A percentile compares a stretch with the other conserved stretches of the same genome.
These are phyloP conservation scores for Strigomonas galati DNA, from an alignment of 208 protist genomes.

Conservation along the genomic window DNA sequence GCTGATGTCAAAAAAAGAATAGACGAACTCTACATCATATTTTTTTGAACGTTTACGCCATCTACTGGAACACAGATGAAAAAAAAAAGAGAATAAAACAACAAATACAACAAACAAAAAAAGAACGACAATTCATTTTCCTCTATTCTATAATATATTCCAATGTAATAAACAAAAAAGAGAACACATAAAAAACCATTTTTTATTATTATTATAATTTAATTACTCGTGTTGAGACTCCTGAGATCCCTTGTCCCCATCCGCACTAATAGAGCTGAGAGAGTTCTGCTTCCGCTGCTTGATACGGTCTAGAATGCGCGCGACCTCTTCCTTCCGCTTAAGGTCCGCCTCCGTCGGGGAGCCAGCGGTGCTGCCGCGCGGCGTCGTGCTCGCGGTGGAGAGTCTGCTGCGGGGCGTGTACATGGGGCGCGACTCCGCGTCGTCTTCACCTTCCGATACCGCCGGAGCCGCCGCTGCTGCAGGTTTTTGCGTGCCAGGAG, in stretches of 20 bases:
- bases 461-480: no score
- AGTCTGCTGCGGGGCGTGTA: no score
- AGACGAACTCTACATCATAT: no score
- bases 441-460: no score
- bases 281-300: conserved; percentile 22
- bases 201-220: conserved; percentile 1
- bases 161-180: conserved; percentile 5
- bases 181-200: neutral
- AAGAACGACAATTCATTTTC: neutral
- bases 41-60: no score
- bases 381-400: no score
- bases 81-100: conserved; percentile 8
- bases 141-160: neutral
- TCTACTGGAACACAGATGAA: no score
- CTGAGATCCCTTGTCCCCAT: neutral
- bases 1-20: no score
- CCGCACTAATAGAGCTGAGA: no score
- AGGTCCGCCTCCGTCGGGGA: conserved; percentile 12
- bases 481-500: no score
- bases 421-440: no score
- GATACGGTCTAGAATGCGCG: conserved; percentile 41
- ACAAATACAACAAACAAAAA: neutral
- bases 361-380: conserved; percentile 15
- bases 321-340: conserved; percentile 35
- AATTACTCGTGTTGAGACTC: neutral